A percentile compares a stretch with the other conserved stretches of the same genome.
phyloP scores from a whole-genome alignment of 228 moss, liverwort and hornwort species.

The Sphagnum fallax region DNA sequence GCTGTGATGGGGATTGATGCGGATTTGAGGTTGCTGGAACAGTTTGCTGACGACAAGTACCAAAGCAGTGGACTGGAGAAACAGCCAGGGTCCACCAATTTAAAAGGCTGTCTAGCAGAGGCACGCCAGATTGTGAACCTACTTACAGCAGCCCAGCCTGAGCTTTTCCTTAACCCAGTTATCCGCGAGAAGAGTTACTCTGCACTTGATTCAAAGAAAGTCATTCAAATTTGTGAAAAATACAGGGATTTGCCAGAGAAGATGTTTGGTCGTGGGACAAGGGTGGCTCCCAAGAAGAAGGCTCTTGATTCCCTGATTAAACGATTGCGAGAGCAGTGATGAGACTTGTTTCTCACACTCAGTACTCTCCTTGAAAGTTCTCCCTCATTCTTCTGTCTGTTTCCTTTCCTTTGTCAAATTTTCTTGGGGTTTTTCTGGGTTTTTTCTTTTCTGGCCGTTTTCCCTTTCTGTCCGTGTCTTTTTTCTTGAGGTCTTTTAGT shows the following conservation, averaged over 20 bases:
- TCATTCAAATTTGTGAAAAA: constrained; percentile 74
- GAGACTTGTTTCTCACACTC: not conserved
- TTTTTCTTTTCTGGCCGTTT: too few relatives aligned
- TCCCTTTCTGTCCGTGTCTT: too few relatives aligned
- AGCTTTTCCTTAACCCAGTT: constrained; percentile 74
- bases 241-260: constrained; percentile 74
- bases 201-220: constrained; percentile 60
- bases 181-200: constrained; percentile 81
- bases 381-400: too few relatives aligned
- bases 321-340: constrained; percentile 64
- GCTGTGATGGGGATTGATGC: constrained; percentile 84
- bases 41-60: constrained; percentile 76
- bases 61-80: constrained; percentile 66
- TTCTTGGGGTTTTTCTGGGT: too few relatives aligned
- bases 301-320: constrained; percentile 62
- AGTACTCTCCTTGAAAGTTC: too few relatives aligned
- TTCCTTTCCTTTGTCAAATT: too few relatives aligned
- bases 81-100: constrained; percentile 38
- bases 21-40: constrained; percentile 78
- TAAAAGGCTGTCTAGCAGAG: constrained; percentile 65
- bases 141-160: constrained; percentile 61
- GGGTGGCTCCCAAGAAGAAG: constrained; percentile 69
- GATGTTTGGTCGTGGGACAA: constrained; percentile 47
- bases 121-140: constrained; percentile 85
- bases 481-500: too few relatives aligned